Evolutionary conservation across 2,329 filamentous ascomycete genomes (phyloP), one percentile per base, ranked within the genome.

Genomic region (Fusarium tupiense): DNA sequence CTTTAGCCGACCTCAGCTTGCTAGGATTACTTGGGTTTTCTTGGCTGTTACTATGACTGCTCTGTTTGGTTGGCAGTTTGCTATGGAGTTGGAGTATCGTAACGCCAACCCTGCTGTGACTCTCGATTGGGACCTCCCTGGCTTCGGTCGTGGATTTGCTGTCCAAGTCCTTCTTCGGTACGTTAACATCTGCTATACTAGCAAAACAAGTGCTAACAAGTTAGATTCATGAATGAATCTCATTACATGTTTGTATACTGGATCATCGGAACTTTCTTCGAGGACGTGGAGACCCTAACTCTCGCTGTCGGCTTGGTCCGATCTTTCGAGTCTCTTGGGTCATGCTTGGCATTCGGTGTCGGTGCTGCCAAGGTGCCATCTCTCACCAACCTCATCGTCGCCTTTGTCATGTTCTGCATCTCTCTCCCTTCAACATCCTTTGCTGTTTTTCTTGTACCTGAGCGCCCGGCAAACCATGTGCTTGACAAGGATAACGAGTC

Each of bases 201-300:
- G 2, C 2, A 6, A n/a, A 66, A 31, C 2, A 53, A 29, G 20
- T 29, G 20, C 67, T 70, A 44, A 70, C 8, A 24, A 3, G 12
- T 0, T 3, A 82, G 79, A 16, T 87, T 88, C 75, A 83, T 88
- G 78, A 87, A 88, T 65, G 87, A 88, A 71, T 85, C 84, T 1
- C 84, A 88, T 49, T 85, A 85, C 72, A 87, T 87, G 80, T 87
- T 87, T 62, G 84, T 87, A 2, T 88, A 88, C 77, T 88, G 86
- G 85, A 77, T 87, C 20, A 80, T 88, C 3, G 87, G 85, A 6
- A 82, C 85, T 5, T 88, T 87, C 78, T 86, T 87, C 67, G 82
- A 86, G 65, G 86, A 88, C 56, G 79, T 88, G 11, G 85, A 87
- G 73, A 88, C 86, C 0, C 72, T 88, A n/a, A 86, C 87, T 1